These are phyloP conservation scores for Moelleriella libera DNA, from an alignment of 2,329 filamentous ascomycete genomes.

Conservation along the genomic window DNA sequence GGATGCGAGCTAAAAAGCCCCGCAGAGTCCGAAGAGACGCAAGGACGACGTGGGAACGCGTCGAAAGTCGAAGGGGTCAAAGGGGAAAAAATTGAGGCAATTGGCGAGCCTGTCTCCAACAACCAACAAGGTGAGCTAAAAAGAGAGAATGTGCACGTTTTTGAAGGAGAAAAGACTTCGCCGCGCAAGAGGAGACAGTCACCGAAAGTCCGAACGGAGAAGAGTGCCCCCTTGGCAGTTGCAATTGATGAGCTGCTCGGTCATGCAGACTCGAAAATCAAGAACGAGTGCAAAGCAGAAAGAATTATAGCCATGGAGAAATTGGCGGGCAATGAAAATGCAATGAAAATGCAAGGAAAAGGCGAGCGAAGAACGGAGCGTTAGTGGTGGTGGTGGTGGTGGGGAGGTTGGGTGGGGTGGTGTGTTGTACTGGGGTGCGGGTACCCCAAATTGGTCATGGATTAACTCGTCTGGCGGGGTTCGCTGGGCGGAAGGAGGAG, in stretches of 20 bases:
- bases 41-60: not conserved
- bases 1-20: not conserved
- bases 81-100: not conserved
- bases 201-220: not conserved
- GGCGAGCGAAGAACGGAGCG: not conserved
- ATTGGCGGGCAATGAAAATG: not conserved
- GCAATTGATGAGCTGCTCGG: not conserved
- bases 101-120: no score
- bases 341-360: not conserved
- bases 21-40: not conserved
- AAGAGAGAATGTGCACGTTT: not conserved
- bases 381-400: not conserved
- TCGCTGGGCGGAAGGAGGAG: no score
- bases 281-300: not conserved
- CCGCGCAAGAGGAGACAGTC: not conserved
- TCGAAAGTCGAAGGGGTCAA: not conserved
- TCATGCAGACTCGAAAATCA: not conserved
- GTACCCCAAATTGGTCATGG: no score
- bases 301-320: not conserved
- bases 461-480: no score
- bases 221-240: not conserved
- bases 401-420: no score
- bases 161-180: not conserved
- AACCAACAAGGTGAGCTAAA: not conserved
- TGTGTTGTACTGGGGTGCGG: not conserved